Conservation (phyloP, 768 basidiomycete species). For the Leccinellum albellum region DNA sequence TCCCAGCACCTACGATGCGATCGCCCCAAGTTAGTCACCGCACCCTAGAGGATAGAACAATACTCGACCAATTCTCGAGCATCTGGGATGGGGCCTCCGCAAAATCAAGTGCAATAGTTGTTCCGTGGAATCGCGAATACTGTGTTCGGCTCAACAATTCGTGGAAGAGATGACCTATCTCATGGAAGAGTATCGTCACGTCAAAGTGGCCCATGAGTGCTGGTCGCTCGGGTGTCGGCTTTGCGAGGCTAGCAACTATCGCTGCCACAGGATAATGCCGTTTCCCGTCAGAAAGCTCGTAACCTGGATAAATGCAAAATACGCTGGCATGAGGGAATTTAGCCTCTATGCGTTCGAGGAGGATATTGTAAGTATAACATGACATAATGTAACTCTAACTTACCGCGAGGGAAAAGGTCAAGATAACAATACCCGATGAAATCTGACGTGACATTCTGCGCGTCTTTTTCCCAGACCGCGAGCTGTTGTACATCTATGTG, state of each 20-base stretch:
- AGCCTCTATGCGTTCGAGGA: constrained; percentile 39
- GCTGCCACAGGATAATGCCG: constrained; percentile 71
- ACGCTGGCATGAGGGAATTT: constrained; percentile 90
- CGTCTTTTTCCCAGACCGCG: constrained; percentile 78
- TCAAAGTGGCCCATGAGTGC: constrained; percentile 86
- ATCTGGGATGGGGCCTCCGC: constrained; percentile 91
- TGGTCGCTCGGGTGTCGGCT: constrained; percentile 74
- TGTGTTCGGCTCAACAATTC: constrained; percentile 65
- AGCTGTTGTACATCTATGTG: constrained; percentile 73
- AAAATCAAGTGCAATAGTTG: constrained; percentile 74
- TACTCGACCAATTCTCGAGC: constrained; percentile 79
- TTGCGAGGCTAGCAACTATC: constrained; percentile 91
- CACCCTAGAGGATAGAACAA: not conserved
- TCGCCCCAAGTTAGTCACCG: not conserved
- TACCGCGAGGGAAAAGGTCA: constrained; percentile 82
- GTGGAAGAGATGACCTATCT: constrained; percentile 79
- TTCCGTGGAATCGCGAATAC: constrained; percentile 80
- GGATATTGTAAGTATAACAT: not conserved
- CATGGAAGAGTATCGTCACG: constrained; percentile 90
- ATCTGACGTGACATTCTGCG: constrained; percentile 61
- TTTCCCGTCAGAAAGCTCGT: constrained; percentile 49
- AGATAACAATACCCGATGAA: constrained; percentile 87
- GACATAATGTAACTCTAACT: not conserved
- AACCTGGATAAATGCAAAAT: constrained; percentile 72
- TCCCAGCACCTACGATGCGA: constrained; percentile 65